phyloP scores from a whole-genome alignment of 1,284 basidiomycete genomes.

The Sphagnurus paluster region DNA sequence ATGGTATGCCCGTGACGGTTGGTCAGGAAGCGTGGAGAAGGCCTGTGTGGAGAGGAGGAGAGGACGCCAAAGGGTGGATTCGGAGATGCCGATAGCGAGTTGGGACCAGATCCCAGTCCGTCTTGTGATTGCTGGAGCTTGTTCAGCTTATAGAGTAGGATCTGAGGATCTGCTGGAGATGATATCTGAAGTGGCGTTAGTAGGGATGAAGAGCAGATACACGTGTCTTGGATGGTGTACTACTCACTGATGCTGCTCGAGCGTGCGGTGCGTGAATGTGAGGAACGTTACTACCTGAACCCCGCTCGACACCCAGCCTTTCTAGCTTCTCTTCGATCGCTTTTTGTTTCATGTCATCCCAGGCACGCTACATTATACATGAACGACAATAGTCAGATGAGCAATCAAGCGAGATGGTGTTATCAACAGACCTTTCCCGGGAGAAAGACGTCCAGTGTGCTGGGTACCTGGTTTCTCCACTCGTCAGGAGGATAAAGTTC shows the following conservation, averaged over 20 bases:
- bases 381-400: conserved; percentile 9
- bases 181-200: conserved; percentile 60
- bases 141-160: conserved; percentile 78
- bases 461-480: conserved; percentile 55
- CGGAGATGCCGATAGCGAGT: conserved; percentile 63
- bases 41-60: conserved; percentile 52
- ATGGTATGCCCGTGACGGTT: conserved; percentile 69
- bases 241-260: conserved; percentile 74
- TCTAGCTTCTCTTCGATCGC: conserved; percentile 79
- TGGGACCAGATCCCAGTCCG: conserved; percentile 41
- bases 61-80: conserved; percentile 53
- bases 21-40: conserved; percentile 40
- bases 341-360: conserved; percentile 68
- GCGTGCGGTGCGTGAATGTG: conserved; percentile 71
- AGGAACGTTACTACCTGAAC: conserved; percentile 53
- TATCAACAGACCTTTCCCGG: conserved; percentile 66
- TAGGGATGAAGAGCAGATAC: conserved; percentile 19
- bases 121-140: conserved; percentile 74
- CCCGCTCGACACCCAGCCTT: conserved; percentile 73
- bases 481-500: conserved; percentile 64
- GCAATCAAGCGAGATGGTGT: conserved; percentile 4
- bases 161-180: conserved; percentile 77
- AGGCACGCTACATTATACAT: conserved; percentile 53
- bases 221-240: conserved; percentile 22
- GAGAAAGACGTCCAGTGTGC: conserved; percentile 74